Evolutionary conservation across 306 rosid species (phyloP).

Genomic region (Corylus heterophylla): DNA sequence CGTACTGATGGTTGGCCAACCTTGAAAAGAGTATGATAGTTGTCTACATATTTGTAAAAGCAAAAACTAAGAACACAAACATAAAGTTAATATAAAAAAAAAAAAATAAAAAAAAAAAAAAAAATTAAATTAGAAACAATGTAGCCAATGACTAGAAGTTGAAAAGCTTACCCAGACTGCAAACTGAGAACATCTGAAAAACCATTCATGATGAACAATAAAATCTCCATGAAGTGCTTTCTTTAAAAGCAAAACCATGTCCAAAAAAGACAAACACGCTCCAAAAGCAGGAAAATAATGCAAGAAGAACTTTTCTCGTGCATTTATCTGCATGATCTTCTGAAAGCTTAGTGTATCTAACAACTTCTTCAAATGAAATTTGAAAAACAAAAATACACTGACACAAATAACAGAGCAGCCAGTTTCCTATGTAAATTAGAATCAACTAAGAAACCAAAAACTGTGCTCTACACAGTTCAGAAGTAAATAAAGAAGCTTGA

Average conservation of each 20-base stretch:
- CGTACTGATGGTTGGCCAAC: slow-evolving; percentile 39
- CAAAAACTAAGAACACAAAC: slow-evolving; percentile 21
- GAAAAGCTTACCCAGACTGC: slow-evolving; percentile 73
- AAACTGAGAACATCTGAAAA: slow-evolving; percentile 66
- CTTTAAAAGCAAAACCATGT: slow-evolving; percentile 54
- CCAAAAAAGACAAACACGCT: slow-evolving; percentile 59
- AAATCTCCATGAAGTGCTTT: slow-evolving; percentile 42
- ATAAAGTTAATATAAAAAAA: slow-evolving; percentile 4
- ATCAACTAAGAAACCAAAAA: not conserved
- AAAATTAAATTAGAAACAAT: not conserved
- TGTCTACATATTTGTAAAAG: slow-evolving; percentile 45
- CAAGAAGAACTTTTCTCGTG: slow-evolving; percentile 48
- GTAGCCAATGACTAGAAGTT: slow-evolving; percentile 11
- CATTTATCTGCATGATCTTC: slow-evolving; percentile 42
- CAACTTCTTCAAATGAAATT: slow-evolving; percentile 6
- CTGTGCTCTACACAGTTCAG: not conserved
- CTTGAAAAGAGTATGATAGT: slow-evolving; percentile 54
- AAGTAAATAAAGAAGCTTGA: not conserved
- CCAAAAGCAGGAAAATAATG: slow-evolving; percentile 63
- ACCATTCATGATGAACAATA: slow-evolving; percentile 61
- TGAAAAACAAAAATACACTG: not conserved
- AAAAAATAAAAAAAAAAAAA: not conserved
- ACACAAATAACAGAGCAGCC: not conserved
- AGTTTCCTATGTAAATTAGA: not conserved
- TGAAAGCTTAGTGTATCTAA: slow-evolving; percentile 28